Conservation (phyloP, 257 asterid species). For the Rhazya stricta region DNA sequence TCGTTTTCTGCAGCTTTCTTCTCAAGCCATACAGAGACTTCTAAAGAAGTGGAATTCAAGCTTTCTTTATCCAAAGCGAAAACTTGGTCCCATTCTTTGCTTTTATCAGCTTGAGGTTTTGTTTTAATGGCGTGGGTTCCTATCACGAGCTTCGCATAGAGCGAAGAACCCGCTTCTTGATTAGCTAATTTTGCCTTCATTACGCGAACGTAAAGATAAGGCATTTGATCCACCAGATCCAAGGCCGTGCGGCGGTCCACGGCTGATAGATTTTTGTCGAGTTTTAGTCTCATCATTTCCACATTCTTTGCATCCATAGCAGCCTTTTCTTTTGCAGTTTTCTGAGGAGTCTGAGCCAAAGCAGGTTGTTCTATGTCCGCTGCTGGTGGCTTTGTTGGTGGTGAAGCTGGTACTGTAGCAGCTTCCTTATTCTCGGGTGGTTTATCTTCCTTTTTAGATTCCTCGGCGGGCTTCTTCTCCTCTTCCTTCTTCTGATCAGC, state of each 20-base stretch:
- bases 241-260: conserved; percentile 51
- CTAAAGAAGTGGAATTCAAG: conserved; percentile 64
- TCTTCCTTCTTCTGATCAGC: conserved; percentile 18
- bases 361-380: conserved; percentile 41
- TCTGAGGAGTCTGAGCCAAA: conserved; percentile 33
- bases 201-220: conserved; percentile 71
- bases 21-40: conserved; percentile 48
- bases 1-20: conserved; percentile 38
- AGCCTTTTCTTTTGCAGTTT: conserved; percentile 23
- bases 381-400: conserved; percentile 31
- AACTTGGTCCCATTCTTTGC: conserved; percentile 77
- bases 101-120: conserved; percentile 31
- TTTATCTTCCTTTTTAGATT: conserved; percentile 46
- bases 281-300: conserved; percentile 38
- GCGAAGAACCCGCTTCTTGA: conserved; percentile 39
- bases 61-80: conserved; percentile 85
- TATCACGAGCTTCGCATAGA: conserved; percentile 63
- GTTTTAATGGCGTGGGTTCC: conserved; percentile 72
- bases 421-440: conserved; percentile 37
- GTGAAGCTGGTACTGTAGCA: conserved; percentile 23
- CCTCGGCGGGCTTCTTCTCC: conserved; percentile 17
- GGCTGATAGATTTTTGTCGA: conserved; percentile 38
- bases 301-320: conserved; percentile 12
- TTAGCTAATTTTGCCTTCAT: conserved; percentile 55
- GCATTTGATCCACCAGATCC: conserved; percentile 87